Conservation (phyloP, 305 asterid species). For the Solanum hybrid region DNA sequence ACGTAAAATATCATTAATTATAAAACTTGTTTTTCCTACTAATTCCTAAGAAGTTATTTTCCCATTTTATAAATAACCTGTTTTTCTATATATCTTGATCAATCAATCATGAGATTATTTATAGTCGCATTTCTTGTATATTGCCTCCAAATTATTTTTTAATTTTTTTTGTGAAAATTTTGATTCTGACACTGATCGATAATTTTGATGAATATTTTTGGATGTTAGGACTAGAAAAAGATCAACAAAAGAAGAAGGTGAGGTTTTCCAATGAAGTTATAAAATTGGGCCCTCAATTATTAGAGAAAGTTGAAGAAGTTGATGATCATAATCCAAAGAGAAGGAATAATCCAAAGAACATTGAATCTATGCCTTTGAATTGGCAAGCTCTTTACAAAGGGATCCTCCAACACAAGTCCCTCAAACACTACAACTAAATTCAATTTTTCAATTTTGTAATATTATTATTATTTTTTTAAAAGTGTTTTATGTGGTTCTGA, state of each 20-base stretch:
- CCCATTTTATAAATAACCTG: neutral
- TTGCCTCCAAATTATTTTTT: neutral
- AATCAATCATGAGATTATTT: neutral
- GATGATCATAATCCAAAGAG: neutral
- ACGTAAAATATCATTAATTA: neutral
- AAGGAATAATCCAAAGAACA: neutral
- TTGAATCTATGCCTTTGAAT: slow-evolving; percentile 6
- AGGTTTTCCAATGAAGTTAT: neutral
- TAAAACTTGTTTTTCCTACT: neutral
- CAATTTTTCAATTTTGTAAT: neutral
- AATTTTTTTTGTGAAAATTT: neutral
- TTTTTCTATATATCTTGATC: neutral
- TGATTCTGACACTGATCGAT: neutral
- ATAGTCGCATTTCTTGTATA: neutral
- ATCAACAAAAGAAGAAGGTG: neutral
- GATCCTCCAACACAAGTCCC: neutral
- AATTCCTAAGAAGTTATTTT: neutral
- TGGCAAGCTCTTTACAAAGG: slow-evolving; percentile 3
- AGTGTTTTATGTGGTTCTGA: neutral
- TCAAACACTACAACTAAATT: neutral
- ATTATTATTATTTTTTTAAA: neutral
- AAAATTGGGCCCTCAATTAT: neutral
- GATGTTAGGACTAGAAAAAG: neutral
- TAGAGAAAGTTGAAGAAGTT: neutral
- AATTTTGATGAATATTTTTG: neutral